Conservation (phyloP, 192 early-diverging fungal species). For the Coemansia sp. region DNA sequence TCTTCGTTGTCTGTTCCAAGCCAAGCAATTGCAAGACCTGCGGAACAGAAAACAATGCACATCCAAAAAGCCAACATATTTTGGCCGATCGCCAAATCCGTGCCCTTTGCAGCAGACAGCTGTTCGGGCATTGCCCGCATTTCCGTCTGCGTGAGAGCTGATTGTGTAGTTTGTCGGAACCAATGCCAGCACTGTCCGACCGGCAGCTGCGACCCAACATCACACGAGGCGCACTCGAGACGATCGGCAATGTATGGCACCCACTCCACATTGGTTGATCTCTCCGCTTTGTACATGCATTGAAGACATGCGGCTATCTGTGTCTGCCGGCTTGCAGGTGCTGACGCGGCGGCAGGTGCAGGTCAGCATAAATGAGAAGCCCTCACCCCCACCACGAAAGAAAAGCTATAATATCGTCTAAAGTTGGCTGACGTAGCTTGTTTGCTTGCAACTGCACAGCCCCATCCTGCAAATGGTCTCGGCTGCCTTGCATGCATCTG, state of each 20-base stretch:
- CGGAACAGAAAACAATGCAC: neutral
- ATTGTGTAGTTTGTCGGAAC: neutral
- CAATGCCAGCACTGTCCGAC: neutral
- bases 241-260: neutral
- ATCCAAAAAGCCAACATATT: neutral
- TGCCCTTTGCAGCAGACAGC: neutral
- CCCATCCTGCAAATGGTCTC: neutral
- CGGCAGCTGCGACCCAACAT: neutral
- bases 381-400: neutral
- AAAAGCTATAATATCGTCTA: neutral
- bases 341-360: neutral
- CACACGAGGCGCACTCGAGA: neutral
- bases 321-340: neutral
- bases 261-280: neutral
- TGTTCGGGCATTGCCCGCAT: neutral
- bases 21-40: neutral
- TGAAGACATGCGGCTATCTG: neutral
- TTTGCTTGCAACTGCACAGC: neutral
- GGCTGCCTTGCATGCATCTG: neutral
- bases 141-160: neutral
- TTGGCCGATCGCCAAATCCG: neutral
- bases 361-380: neutral
- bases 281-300: neutral
- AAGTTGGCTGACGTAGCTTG: neutral
- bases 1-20: neutral